phyloP scores from a whole-genome alignment of 176 grass and related monocot species.

The Aegilops umbellulata region DNA sequence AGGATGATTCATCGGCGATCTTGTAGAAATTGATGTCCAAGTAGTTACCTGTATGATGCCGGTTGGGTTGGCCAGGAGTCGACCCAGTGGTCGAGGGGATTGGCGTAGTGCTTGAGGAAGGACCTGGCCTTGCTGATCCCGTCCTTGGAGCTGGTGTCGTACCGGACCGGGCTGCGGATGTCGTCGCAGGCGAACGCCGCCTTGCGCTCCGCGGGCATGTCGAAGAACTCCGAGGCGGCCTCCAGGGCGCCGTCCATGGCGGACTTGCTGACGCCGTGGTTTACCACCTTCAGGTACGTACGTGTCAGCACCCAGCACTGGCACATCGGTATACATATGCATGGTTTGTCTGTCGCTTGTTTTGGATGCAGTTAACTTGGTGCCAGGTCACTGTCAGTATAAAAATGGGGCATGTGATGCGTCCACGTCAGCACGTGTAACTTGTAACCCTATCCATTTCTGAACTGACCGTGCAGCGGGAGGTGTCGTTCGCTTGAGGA shows the following conservation, averaged over 20 bases:
- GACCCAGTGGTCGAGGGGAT: slow-evolving; percentile 61
- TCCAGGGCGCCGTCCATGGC: slow-evolving; percentile 51
- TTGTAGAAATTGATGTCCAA: neutral
- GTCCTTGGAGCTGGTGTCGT: slow-evolving; percentile 45
- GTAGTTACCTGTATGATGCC: slow-evolving; percentile 51
- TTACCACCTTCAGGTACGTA: slow-evolving; percentile 49
- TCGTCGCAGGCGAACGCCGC: slow-evolving; percentile 49
- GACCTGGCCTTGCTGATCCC: slow-evolving; percentile 41
- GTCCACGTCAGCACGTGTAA: neutral
- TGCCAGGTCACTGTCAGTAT: neutral
- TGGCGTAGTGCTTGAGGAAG: slow-evolving; percentile 79
- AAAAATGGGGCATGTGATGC: neutral
- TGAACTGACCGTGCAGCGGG: neutral
- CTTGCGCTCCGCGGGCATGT: slow-evolving; percentile 43
- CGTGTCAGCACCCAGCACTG: slow-evolving; percentile 16
- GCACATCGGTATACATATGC: neutral
- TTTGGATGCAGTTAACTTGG: neutral
- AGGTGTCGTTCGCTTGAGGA: neutral
- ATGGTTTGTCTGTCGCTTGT: neutral
- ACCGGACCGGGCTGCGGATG: slow-evolving; percentile 51
- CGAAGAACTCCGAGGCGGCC: slow-evolving; percentile 59
- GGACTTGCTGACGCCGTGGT: slow-evolving; percentile 58
- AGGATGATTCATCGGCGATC: too few relatives aligned
- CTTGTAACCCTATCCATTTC: neutral
- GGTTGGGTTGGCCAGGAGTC: slow-evolving; percentile 57